Evolutionary conservation across 768 basidiomycete genomes (phyloP), one percentile per base, ranked within the genome.

Genomic region (Trametes punicea): DNA sequence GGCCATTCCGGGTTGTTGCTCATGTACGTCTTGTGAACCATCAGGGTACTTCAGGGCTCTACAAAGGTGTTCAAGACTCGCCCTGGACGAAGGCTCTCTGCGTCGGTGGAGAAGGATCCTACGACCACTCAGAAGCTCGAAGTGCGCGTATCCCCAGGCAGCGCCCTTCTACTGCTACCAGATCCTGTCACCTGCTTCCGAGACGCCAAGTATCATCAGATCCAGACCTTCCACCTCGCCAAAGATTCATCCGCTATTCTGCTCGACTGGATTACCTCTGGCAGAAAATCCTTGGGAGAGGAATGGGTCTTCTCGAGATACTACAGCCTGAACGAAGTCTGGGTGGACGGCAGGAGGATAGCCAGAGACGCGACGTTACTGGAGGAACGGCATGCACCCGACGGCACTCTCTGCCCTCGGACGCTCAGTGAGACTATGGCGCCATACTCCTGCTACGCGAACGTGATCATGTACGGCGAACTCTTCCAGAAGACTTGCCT

Each of bases 1-100:
- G 13, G 2, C 13, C 15, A 29, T 46, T 13, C 27, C 9, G 16
- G 18, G 34, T n/a, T 36, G 15, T 7, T 29, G 23, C n/a, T 46
- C 5, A 6, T 2, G 44, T 30, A n/a, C 36, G 15, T 33, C 39
- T 6, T 23, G 38, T 57, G 59, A n/a, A 47, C 34, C 26, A 31
- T 46, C 16, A 7, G n/a, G 52, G 47, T 46, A 25, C 34, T 29
- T 26, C 62, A 94, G 93, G 91, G 93, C 29, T 91, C 88, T 4
- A 98, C 95, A 9, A 98, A 98, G 69, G 88, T 98, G 18, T 98
- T 96, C 77, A 95, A 93, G 71, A 74, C 77, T 18, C 83, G 93
- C 21, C 70, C 76, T 7, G 84, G 82, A n/a, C 75, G 77, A 56
- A 77, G 84, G 33, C 74, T 78, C 26, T 81, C 87, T 11, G 18